Evolutionary conservation across 306 rosid genomes (phyloP).

Genomic region (Datisca glomerata): DNA sequence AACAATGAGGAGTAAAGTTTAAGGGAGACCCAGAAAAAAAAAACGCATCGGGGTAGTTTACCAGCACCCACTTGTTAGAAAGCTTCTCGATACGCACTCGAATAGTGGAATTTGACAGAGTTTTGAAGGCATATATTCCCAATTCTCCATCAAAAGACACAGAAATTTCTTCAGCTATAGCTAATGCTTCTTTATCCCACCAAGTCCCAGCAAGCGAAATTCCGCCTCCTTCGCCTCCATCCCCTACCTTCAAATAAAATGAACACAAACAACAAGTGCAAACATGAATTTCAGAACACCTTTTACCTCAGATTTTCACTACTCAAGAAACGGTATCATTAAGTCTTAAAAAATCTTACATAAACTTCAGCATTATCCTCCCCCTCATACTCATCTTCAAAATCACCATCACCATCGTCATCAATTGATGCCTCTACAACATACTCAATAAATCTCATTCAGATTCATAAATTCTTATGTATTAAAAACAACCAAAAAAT

Average conservation of each 20-base stretch:
- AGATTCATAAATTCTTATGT: neutral
- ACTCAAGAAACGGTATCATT: neutral
- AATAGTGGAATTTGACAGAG: conserved; percentile 49
- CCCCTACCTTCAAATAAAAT: conserved; percentile 54
- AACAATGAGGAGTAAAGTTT: too few species aligned
- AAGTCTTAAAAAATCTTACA: conserved; percentile 26
- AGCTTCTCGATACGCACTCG: conserved; percentile 81
- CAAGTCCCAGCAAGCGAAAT: conserved; percentile 71
- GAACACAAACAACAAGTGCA: too few species aligned
- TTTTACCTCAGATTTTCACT: neutral
- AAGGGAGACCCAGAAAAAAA: neutral
- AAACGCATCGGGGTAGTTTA: neutral
- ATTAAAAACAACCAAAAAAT: neutral
- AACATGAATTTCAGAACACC: neutral
- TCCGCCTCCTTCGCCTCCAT: conserved; percentile 88
- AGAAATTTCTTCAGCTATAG: conserved; percentile 65
- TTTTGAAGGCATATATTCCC: conserved; percentile 68
- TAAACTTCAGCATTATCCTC: conserved; percentile 30
- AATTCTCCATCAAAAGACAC: conserved; percentile 58
- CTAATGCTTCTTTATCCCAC: conserved; percentile 88
- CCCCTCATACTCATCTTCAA: conserved; percentile 20
- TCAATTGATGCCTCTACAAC: conserved; percentile 28
- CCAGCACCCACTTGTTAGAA: conserved; percentile 48
- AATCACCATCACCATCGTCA: conserved; percentile 31
- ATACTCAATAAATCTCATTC: conserved; percentile 16